A percentile compares a stretch with the other conserved stretches of the same genome.
phyloP scores from a whole-genome alignment of 306 rosid species.

The Geum urbanum region DNA sequence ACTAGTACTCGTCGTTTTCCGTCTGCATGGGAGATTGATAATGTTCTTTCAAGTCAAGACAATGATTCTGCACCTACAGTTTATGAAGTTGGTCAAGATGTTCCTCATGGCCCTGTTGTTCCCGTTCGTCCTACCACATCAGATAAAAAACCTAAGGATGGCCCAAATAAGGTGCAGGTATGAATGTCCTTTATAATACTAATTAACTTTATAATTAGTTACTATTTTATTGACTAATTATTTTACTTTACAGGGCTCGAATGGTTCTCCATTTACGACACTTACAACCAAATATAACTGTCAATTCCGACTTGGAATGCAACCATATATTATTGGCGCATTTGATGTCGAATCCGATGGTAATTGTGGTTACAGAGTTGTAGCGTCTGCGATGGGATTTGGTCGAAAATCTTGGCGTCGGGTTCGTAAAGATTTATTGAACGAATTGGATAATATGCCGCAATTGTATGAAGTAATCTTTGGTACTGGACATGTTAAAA shows the following conservation, averaged over 20 bases:
- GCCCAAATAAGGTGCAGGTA: neutral
- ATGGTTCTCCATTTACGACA: neutral
- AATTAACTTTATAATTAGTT: no score
- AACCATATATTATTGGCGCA: neutral
- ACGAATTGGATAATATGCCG: neutral
- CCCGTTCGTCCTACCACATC: neutral
- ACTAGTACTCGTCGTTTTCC: neutral
- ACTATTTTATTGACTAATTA: neutral
- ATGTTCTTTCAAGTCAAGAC: neutral
- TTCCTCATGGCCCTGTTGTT: neutral
- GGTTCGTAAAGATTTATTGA: neutral
- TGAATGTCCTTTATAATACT: neutral
- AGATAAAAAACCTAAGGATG: neutral
- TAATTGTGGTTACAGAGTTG: neutral
- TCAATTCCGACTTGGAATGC: neutral
- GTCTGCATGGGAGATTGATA: neutral
- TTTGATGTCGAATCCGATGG: neutral
- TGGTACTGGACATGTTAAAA: no score
- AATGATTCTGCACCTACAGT: neutral
- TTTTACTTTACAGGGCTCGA: neutral
- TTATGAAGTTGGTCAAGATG: neutral
- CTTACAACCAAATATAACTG: neutral
- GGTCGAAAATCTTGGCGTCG: neutral
- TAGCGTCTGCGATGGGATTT: neutral
- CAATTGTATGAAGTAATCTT: no score